Base-by-base conservation (phyloP, 2,329 filamentous ascomycete species). In the Penicillium crustosum region DNA sequence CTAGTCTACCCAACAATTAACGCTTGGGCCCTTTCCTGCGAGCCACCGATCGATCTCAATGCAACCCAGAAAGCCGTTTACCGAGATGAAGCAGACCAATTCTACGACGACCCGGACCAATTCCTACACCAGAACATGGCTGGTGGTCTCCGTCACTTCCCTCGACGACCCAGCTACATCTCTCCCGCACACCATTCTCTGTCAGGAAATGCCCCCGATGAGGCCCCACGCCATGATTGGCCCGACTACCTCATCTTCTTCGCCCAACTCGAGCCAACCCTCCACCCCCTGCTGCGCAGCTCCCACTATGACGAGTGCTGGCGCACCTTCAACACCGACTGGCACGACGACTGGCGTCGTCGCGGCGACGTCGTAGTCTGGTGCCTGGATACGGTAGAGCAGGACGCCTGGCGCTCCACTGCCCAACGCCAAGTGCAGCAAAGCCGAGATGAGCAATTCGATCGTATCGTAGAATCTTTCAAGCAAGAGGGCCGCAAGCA, bases 11-110 rank as follows among this genome's bases (percentile, higher is more conserved):
- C 90, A 0, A 78, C 80, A 31, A 86, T 97, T 53, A 78, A 85
- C 57, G 92, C 91, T 4, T 93, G 93, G 81, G 93, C 93, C 0
- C 79, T 97, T 17, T 89, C 89, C 6, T 99, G 94, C 74, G 93
- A 97, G 66, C 94, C 94, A 2, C 94, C 94, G 0, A 77, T 99
- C 13, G 78, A 88, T 66, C 81, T 92, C 0, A 79, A 82, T 27
- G 73, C 75, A 6, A 66, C 77, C 8, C 83, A 90, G 70, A 86
- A 93, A 42, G 79, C 77, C 1, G 70, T 70, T 2, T 99, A 99
- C 75, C 78, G 89, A 17, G 93, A 97, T 72, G 93, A 99, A 78
- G 93, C 92, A 8, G 93, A 96, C 72, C 82, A 88, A 44, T 99
- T 99, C 78, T 97, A 96, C 75, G 83, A 79, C 10, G 74, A 89